Evolutionary conservation across 306 rosid species (phyloP).

Genomic region (Coriaria nepalensis): DNA sequence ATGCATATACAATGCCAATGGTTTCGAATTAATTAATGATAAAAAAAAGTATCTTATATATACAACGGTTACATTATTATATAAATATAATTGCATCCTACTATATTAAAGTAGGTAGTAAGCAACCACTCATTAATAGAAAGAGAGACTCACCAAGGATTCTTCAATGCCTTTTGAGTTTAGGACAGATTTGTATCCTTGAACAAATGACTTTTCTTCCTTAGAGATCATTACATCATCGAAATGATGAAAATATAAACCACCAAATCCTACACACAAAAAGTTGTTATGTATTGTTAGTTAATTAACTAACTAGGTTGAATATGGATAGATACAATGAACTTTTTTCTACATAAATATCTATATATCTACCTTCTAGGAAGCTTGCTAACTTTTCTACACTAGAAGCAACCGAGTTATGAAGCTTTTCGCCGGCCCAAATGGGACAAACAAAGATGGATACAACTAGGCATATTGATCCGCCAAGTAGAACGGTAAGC

Average conservation of each 20-base stretch:
- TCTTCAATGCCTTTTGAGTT: slow-evolving; percentile 61
- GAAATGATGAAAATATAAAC: slow-evolving; percentile 32
- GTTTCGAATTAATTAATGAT: slow-evolving; percentile 5
- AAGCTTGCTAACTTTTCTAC: slow-evolving; percentile 58
- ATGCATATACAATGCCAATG: not conserved
- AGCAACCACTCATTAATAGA: slow-evolving; percentile 1
- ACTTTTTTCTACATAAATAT: too few species aligned
- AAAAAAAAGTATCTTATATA: too few species aligned
- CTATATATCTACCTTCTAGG: slow-evolving; percentile 38
- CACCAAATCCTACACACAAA: slow-evolving; percentile 44
- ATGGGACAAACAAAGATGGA: slow-evolving; percentile 57
- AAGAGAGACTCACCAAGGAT: slow-evolving; percentile 30
- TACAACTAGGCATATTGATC: slow-evolving; percentile 47
- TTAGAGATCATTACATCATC: slow-evolving; percentile 20
- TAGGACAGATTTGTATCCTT: slow-evolving; percentile 57
- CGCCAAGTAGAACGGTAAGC: slow-evolving; percentile 51
- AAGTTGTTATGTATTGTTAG: too few species aligned
- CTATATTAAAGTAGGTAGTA: not conserved
- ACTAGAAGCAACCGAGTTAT: slow-evolving; percentile 52
- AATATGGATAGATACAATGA: too few species aligned
- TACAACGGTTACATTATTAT: not conserved
- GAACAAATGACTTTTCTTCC: slow-evolving; percentile 30
- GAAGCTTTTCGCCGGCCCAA: slow-evolving; percentile 93
- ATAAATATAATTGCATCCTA: not conserved
- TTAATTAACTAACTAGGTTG: too few species aligned